Evolutionary conservation across 2,329 filamentous ascomycete genomes (phyloP), one percentile per base, ranked within the genome.

Genomic region (Didymella exigua): DNA sequence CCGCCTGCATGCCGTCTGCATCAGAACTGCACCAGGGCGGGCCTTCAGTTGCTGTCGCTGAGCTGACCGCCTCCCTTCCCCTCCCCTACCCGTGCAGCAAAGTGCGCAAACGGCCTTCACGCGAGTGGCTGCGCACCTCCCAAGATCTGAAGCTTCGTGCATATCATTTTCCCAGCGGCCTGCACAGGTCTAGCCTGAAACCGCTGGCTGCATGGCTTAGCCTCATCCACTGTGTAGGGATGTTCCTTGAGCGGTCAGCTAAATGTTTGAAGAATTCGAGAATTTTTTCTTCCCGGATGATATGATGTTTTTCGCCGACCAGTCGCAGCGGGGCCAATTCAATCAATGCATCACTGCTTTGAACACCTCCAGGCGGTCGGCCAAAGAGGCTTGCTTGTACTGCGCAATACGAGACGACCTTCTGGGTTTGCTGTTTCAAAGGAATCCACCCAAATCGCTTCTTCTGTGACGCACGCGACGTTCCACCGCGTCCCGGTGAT

Each of bases 121-220:
- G 57, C 58, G 52, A 54, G 38, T 54, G 46, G 52, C 37, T 36
- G 26, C 48, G 44, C 40, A 40, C 48, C 41, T 50, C 46, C 60
- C 62, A 66, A 69, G 63, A 69, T 72, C 64, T 69, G 68, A 67
- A 63, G 65, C 65, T 64, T 64, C 58, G 65, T 70, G 69, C 69
- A 74, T 72, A 63, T 62, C 64, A 65, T 67, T 55, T 56, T 48
- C 60, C 62, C 62, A 64, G 58, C 46, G 45, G 57, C 69, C 61
- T 66, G 68, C 51, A 3, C 42, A 2, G 31, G 31, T 56, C 67
- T 69, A 63, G 60, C 40, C 60, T 62, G 59, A 49, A 57, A 54
- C 43, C 26, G 30, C 30, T 52, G 42, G 44, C 59, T 67, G 65
- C 60, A 56, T 57, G 43, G 62, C 65, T 66, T 72, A 71, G 70